Percentiles rank a stretch among this genome's conserved stretches.
These are phyloP conservation scores for Amaranthus tricolor DNA, from an alignment of 179 eudicot genomes.

Conservation along the genomic window DNA sequence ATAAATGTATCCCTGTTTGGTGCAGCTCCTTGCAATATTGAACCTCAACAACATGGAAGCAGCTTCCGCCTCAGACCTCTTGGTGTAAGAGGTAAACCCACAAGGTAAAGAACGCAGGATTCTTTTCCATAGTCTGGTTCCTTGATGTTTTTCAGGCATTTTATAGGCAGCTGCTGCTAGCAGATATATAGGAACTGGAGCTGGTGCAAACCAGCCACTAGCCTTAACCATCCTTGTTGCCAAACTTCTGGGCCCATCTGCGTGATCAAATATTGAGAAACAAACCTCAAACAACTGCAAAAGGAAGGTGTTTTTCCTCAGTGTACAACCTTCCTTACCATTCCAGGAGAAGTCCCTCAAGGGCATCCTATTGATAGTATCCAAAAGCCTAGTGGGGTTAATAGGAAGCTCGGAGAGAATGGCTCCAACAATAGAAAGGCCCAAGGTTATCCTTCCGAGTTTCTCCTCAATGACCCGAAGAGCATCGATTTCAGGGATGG, in stretches of 20 bases:
- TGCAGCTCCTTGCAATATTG: constrained; percentile 71
- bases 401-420: constrained; percentile 91
- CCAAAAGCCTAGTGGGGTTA: constrained; percentile 81
- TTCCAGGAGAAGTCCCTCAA: constrained; percentile 54
- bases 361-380: constrained; percentile 86
- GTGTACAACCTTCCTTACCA: constrained; percentile 55
- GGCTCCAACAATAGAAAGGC: constrained; percentile 84
- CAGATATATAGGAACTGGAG: constrained; percentile 61
- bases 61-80: constrained; percentile 82
- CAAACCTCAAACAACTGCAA: constrained; percentile 93
- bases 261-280: constrained; percentile 93
- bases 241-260: constrained; percentile 80
- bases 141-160: constrained; percentile 64
- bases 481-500: constrained; percentile 79
- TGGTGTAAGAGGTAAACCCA: constrained; percentile 57
- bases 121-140: constrained; percentile 59
- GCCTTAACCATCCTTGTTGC: constrained; percentile 94
- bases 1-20: constrained; percentile 56
- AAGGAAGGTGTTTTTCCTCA: constrained; percentile 68
- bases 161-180: constrained; percentile 80
- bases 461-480: constrained; percentile 84
- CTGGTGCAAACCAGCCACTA: constrained; percentile 95
- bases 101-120: constrained; percentile 58
- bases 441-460: constrained; percentile 85
- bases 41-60: constrained; percentile 76